Evolutionary conservation across 345 rosid species (phyloP).

Genomic region (Eucalyptus decipiens): DNA sequence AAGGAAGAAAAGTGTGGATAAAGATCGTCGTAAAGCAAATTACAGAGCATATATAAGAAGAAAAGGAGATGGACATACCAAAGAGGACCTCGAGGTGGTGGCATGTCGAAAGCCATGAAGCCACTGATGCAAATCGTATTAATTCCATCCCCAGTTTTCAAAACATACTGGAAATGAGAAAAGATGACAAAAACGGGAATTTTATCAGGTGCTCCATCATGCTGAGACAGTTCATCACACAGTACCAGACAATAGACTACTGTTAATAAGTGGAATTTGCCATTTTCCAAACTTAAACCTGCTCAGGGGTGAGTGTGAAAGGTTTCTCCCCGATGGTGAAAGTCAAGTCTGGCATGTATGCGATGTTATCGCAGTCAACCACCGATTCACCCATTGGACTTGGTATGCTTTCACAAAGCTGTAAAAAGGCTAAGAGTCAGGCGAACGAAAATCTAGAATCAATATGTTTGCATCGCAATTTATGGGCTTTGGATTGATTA

Average conservation of each 20-base stretch:
- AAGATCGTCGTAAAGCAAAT: background rate
- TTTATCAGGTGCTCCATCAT: background rate
- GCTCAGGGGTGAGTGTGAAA: constrained; percentile 56
- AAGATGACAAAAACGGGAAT: background rate
- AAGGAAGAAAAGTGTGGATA: background rate
- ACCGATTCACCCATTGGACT: constrained; percentile 56
- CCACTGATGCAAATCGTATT: constrained; percentile 56
- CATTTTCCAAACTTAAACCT: constrained; percentile 20
- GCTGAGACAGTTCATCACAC: background rate
- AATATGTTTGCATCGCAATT: background rate
- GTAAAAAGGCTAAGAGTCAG: background rate
- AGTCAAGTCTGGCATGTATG: constrained; percentile 44
- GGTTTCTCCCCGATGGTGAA: constrained; percentile 52
- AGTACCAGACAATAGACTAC: background rate
- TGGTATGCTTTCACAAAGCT: constrained; percentile 65
- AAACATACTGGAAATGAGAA: constrained; percentile 41
- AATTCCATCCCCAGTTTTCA: constrained; percentile 43
- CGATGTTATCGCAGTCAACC: constrained; percentile 32
- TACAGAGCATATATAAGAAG: background rate
- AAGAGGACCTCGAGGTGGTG: constrained; percentile 63
- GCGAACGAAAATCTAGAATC: background rate
- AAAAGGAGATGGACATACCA: constrained; percentile 20
- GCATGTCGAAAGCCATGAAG: constrained; percentile 49
- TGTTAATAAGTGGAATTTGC: background rate
- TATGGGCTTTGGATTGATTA: background rate